Evolutionary conservation across 2,329 filamentous ascomycete genomes (phyloP).

Genomic region (Thelonectria rubi): DNA sequence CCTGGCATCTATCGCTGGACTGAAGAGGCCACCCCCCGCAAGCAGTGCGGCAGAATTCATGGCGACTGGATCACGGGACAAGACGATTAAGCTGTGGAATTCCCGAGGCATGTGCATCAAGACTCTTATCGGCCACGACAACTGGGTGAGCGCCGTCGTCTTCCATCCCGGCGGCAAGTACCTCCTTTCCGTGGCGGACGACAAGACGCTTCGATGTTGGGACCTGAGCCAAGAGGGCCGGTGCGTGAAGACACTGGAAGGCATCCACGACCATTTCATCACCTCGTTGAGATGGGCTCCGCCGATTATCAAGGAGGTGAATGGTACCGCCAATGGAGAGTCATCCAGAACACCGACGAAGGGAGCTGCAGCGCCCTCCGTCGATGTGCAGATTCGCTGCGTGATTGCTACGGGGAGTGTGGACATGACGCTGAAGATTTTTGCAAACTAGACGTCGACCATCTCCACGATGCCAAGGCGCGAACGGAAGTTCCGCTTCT

Average conservation of each 20-base stretch:
- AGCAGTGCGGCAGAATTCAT: conserved; percentile 85
- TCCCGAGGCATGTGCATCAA: conserved; percentile 84
- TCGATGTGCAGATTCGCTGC: conserved; percentile 76
- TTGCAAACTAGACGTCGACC: conserved; percentile 14
- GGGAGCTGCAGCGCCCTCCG: conserved; percentile 26
- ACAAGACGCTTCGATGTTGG: conserved; percentile 94
- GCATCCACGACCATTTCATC: conserved; percentile 85
- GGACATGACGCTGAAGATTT: conserved; percentile 31
- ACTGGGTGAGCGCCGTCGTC: conserved; percentile 86
- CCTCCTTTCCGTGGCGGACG: conserved; percentile 84
- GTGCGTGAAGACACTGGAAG: conserved; percentile 81
- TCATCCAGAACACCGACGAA: conserved; percentile 3
- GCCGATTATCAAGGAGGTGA: conserved; percentile 27
- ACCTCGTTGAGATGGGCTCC: conserved; percentile 90
- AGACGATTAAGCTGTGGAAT: conserved; percentile 91
- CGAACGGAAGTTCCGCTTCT: background rate
- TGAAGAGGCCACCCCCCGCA: conserved; percentile 81
- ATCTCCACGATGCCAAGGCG: background rate
- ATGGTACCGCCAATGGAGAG: background rate
- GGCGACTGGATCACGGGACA: conserved; percentile 88
- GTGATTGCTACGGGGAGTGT: conserved; percentile 90
- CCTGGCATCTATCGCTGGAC: conserved; percentile 79
- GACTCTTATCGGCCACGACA: conserved; percentile 87
- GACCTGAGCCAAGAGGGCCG: conserved; percentile 90
- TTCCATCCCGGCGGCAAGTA: conserved; percentile 96